Evolutionary conservation across 2,329 filamentous ascomycete species (phyloP).

Genomic region (Xylariales sp.): DNA sequence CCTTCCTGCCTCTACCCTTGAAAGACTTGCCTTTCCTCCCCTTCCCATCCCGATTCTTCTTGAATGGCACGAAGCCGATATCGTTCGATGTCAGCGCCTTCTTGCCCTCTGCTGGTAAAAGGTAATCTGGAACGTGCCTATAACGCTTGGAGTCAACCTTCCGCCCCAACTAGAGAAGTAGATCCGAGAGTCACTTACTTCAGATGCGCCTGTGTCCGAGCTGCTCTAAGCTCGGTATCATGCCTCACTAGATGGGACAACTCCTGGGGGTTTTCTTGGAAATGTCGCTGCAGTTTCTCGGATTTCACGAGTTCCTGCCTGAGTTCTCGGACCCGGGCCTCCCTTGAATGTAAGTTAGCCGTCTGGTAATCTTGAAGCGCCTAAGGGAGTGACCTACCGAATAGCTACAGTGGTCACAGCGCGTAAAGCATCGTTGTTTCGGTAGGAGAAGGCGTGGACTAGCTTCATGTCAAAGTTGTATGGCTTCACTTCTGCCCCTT

Average conservation of each 20-base stretch:
- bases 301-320: constrained; percentile 86
- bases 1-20: constrained; percentile 46
- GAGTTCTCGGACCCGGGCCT: constrained; percentile 73
- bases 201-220: constrained; percentile 80
- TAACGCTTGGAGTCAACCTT: no score
- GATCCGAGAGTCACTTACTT: constrained; percentile 50
- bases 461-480: constrained; percentile 95
- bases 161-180: neutral
- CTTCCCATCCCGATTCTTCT: constrained; percentile 48
- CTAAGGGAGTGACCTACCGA: no score
- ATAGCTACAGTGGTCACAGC: constrained; percentile 87
- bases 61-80: constrained; percentile 71
- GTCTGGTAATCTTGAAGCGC: no score
- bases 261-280: constrained; percentile 93
- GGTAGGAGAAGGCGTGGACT: constrained; percentile 89
- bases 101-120: constrained; percentile 73
- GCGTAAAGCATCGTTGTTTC: constrained; percentile 86
- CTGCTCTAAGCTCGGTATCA: constrained; percentile 80
- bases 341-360: no score
- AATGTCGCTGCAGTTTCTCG: constrained; percentile 91
- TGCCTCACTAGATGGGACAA: constrained; percentile 75
- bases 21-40: constrained; percentile 36
- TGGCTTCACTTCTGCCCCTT: constrained; percentile 76
- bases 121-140: constrained; percentile 74
- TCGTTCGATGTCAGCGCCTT: constrained; percentile 61